Conservation (phyloP, 1,139 yeast genomes). For the Sugiyamaella castrensis region DNA sequence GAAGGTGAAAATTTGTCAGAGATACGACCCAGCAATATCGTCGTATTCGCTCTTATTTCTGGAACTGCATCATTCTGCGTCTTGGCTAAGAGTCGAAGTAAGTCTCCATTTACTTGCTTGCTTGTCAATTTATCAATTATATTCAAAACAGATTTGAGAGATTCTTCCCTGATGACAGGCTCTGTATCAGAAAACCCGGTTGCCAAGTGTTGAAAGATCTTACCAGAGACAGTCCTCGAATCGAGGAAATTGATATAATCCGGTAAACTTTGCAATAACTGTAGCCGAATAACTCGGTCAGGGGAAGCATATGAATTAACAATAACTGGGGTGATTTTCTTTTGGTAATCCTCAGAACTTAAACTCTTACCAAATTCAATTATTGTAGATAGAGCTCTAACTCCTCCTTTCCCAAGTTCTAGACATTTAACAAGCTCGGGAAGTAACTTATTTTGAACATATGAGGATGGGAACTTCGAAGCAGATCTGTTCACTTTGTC, state of each 20-base stretch:
- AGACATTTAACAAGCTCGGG: constrained; percentile 60
- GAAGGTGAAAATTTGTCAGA: constrained; percentile 56
- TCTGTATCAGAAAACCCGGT: constrained; percentile 87
- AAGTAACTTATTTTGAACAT: constrained; percentile 58
- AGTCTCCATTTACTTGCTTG: constrained; percentile 82
- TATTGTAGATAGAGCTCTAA: constrained; percentile 25
- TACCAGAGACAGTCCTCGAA: constrained; percentile 61
- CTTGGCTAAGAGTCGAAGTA: constrained; percentile 76
- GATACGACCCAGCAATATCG: constrained; percentile 69
- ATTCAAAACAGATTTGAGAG: constrained; percentile 65
- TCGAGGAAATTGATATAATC: constrained; percentile 51
- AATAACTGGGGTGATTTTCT: constrained; percentile 59
- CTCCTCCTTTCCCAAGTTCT: constrained; percentile 28
- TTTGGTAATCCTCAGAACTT: constrained; percentile 43
- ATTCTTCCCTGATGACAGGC: constrained; percentile 72
- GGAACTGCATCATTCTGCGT: constrained; percentile 84
- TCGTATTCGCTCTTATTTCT: constrained; percentile 81
- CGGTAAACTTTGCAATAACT: constrained; percentile 63
- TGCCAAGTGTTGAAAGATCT: constrained; percentile 62
- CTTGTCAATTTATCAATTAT: constrained; percentile 67
- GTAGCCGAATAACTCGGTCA: constrained; percentile 74
- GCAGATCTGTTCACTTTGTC: constrained; percentile 43
- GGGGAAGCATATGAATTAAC: constrained; percentile 60
- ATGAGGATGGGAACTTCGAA: constrained; percentile 53
- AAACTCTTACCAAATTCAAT: constrained; percentile 41